A percentile compares a stretch with the other conserved stretches of the same genome.
Conservation (phyloP, 2,329 filamentous ascomycete genomes). For the Chaetomium globosum region DNA sequence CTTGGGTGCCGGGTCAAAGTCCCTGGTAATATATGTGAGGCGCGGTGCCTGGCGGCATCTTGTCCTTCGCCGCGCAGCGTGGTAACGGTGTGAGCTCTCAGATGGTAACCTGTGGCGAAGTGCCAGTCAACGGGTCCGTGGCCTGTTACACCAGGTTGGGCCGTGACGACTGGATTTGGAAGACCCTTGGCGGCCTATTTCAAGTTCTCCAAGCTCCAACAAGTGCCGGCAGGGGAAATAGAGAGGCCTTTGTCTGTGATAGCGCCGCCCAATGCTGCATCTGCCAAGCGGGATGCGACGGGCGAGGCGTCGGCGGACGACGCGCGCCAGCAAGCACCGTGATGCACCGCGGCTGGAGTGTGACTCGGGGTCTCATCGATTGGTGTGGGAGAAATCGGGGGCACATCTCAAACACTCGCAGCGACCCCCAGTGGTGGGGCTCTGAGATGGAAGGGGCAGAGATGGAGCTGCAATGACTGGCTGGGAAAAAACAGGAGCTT, state of each 20-base stretch:
- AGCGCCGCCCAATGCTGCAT: slow-evolving; percentile 10
- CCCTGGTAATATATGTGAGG: slow-evolving; percentile 18
- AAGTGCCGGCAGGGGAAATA: slow-evolving; percentile 4
- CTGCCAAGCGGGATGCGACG: slow-evolving; percentile 14
- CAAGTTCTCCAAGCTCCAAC: background rate
- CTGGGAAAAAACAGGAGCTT: background rate
- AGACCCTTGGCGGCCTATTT: background rate
- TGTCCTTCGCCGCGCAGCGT: background rate
- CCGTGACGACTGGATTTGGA: slow-evolving; percentile 1
- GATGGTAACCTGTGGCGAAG: background rate
- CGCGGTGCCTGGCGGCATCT: background rate
- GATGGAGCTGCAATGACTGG: slow-evolving; percentile 19
- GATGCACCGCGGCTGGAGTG: slow-evolving; percentile 15
- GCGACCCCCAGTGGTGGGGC: background rate
- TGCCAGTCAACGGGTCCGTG: background rate
- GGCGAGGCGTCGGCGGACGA: slow-evolving; percentile 13
- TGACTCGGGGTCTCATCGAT: slow-evolving; percentile 10
- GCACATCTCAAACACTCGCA: slow-evolving; percentile 31
- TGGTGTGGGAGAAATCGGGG: slow-evolving; percentile 22
- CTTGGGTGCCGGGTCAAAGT: slow-evolving; percentile 1
- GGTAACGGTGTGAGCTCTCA: background rate
- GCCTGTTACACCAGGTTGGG: background rate
- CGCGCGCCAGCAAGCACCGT: background rate
- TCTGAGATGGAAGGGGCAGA: slow-evolving; percentile 18
- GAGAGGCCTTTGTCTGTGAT: background rate